Evolutionary conservation across 805 yeast species (phyloP), one percentile per base, ranked within the genome.

Genomic region (Candida germanica): DNA sequence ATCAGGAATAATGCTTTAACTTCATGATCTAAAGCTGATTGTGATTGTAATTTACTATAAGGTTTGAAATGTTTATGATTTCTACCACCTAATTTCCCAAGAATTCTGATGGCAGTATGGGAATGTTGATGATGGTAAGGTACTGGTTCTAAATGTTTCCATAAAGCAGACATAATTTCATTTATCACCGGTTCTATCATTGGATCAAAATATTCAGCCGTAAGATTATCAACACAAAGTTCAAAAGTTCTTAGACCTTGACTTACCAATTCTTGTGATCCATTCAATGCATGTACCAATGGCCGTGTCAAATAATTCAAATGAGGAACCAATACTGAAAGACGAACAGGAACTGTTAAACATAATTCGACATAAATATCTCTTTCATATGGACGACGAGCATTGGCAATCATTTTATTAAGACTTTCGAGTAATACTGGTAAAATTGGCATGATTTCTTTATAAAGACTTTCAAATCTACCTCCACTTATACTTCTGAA

Each of bases 401-500:
- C 88, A 16, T 87, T 83, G 17, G 80, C 72, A 26, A 93, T 79
- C 68, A 89, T 73, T 48, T 86, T 76, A 56, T 91, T 91, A 46
- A 93, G 70, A 2, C 94, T 82, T 44, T 88, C 96, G 27, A 93
- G 65, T 27, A 93, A 64, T 1, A 85, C 87, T 38, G 94, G 98
- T 29, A 93, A 64, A 25, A 93, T 69, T 0, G 98, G 98, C 67
- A 88, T 75, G 13, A 94, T 91, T 43, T 89, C 95, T 49, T 93
- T 87, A 65, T 94, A 94, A 12, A 93, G 67, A 36, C 82, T 80
- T 58, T 93, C 99, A 56, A 93, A 91, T 40, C 98, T 71, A 5
- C 98, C 98, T 33, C 98, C 98, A 22, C 97, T 96, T 31, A 93
- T 89, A 51, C 95, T 85, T 58, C 98, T 73, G 68, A 93, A 93